Evolutionary conservation across 1,284 basidiomycete species (phyloP), one percentile per base, ranked within the genome.

Genomic region (Spongiforma sp.): DNA sequence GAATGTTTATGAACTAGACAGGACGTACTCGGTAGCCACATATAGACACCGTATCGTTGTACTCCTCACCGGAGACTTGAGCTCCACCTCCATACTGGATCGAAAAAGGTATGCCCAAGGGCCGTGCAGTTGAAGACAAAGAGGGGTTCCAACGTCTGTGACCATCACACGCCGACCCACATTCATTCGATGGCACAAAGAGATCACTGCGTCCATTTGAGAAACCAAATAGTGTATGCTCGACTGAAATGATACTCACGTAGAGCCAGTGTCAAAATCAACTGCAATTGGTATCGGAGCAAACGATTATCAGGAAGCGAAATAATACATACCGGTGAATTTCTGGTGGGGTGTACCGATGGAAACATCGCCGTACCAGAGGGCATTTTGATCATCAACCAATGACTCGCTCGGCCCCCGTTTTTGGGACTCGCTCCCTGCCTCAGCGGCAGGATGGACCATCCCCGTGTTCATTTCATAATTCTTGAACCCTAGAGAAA

Each of bases 321-420:
- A 17, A 55, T 5, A 36, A 6, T n/a, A 37, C 60, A 55, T 50
- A 68, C 72, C 67, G 3, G 63, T 65, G 46, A 66, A 74, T 4
- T 10, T 8, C 0, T 15, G 1, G 2, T 60, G 0, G 26, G 74
- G 72, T n/a, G 62, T 74, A 11, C 74, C 72, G 15, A 69, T 57
- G 5, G 55, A 56, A 14, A 73, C 65, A 17, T 5, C n/a, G 21
- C 71, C 72, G 10, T 65, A 67, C 74, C 72, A 73, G 2, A 70
- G n/a, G 2, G 26, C 6, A 26, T 5, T 5, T 1, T 19, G 9
- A 33, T 19, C 10, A 36, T 8, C 1, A 24, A 24, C 26, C 24
- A 55, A 19, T n/a, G 4, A 14, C 5, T 15, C 24, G 4, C 15
- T 19, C 12, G 33, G n/a, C n/a, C n/a, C n/a, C n/a, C n/a, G n/a